Evolutionary conservation across 352 stramenopile species (phyloP).

Genomic region (Phytophthora brassicae): DNA sequence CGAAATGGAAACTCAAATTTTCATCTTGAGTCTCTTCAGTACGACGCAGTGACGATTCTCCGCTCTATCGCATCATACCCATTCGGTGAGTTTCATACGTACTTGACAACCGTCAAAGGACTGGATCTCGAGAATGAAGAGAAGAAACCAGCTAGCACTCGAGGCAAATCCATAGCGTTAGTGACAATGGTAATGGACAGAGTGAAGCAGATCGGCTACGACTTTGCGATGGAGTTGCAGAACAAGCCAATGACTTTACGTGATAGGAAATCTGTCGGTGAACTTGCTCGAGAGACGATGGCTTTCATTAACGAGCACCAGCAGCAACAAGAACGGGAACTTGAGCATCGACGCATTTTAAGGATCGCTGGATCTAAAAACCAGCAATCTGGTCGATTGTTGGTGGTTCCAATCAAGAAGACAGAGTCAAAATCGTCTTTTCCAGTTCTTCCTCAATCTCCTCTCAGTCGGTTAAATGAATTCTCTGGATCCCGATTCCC

Average conservation of each 20-base stretch:
- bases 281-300: constrained; percentile 64
- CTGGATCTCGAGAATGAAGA: constrained; percentile 2
- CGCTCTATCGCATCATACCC: constrained; percentile 63
- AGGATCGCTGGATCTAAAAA: constrained; percentile 1
- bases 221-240: constrained; percentile 61
- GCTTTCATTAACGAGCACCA: constrained; percentile 48
- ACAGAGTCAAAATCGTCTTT: constrained; percentile 17
- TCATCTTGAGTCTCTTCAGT: constrained; percentile 44
- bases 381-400: neutral
- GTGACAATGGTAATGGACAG: constrained; percentile 40
- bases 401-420: neutral
- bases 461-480: constrained; percentile 5
- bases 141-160: constrained; percentile 5
- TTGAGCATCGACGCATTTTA: constrained; percentile 12
- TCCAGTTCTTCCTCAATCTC: constrained; percentile 20
- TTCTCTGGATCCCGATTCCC: neutral
- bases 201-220: constrained; percentile 59
- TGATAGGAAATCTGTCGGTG: constrained; percentile 56
- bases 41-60: constrained; percentile 48
- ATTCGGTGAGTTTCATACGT: constrained; percentile 54
- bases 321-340: constrained; percentile 21
- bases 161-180: neutral
- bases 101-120: constrained; percentile 34
- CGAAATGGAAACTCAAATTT: constrained; percentile 12
- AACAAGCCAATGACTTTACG: constrained; percentile 32